Base-by-base conservation (phyloP, 495 filamentous ascomycete species). In the Annulohypoxylon maeteangense region DNA sequence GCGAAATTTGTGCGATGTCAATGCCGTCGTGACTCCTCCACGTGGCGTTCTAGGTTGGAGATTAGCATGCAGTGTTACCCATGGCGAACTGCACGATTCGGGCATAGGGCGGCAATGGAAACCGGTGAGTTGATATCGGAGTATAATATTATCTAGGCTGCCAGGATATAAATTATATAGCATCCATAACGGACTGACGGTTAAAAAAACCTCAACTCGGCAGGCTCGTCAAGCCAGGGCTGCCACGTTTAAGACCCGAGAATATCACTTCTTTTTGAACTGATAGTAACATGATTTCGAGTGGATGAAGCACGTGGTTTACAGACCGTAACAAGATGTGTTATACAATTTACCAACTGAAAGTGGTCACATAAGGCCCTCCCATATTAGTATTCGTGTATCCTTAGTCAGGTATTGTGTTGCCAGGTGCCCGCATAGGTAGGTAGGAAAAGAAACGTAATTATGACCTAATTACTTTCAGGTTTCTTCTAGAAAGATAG, bases 61-160 rank as follows among this genome's bases (percentile, higher is more conserved):
- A 54, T 54, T 34, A 10, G 50, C 34, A 54, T 54, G 50, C 29
- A 1, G 50, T 54, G 50, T 22, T 54, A 54, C 50, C 29, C 4
- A 34, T 34, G 16, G 7, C 27, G 29, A 12, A 20, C n/a, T 54
- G n/a, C 50, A 31, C 29, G 29, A 7, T 31, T 20, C 29, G 14
- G 27, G 27, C 8, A 54, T 54, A 20, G 27, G 18, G 20, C 27
- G 18, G 50, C 29, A 54, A 16, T 11, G 8, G 50, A 34, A 20
- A 31, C n/a, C 29, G 27, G 25, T 34, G 29, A 32, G 6, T 34
- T 23, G 7, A 54, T 32, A 3, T 8, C 27, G 27, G 50, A 54
- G 27, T 20, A 34, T 54, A 34, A 2, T 34, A 34, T 54, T 6
- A 6, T 22, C 29, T n/a, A n/a, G n/a, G n/a, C n/a, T n/a, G n/a